Conservation (phyloP, 1,284 basidiomycete genomes). For the Ustilago crameri region DNA sequence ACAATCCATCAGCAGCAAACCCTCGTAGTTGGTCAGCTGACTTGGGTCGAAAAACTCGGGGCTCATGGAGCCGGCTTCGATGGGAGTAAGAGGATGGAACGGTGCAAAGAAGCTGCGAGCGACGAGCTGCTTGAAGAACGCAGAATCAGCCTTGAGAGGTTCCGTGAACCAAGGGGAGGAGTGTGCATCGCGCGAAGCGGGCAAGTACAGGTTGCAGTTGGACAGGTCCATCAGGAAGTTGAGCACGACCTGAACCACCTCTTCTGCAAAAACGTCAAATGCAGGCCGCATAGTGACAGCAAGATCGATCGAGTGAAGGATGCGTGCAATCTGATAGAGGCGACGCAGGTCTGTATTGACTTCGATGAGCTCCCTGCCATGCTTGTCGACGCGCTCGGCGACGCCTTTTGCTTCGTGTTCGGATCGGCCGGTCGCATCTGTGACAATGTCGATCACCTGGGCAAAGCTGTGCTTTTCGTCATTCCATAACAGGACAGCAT, state of each 20-base stretch:
- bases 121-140: conserved; percentile 53
- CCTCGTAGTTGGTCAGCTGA: conserved; percentile 59
- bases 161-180: conserved; percentile 23
- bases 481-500: conserved; percentile 89
- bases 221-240: conserved; percentile 61
- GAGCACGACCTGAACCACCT: conserved; percentile 74
- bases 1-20: conserved; percentile 61
- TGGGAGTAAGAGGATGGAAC: conserved; percentile 45
- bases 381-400: conserved; percentile 79
- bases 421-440: conserved; percentile 52
- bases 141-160: conserved; percentile 47
- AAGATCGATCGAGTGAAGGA: conserved; percentile 87
- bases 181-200: conserved; percentile 11
- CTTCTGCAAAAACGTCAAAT: conserved; percentile 89
- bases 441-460: conserved; percentile 79
- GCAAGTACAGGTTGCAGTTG: conserved; percentile 56
- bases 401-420: conserved; percentile 73
- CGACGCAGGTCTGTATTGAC: conserved; percentile 77
- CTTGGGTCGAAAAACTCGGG: conserved; percentile 58
- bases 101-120: conserved; percentile 49
- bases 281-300: conserved; percentile 89
- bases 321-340: conserved; percentile 82
- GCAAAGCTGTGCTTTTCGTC: conserved; percentile 96
- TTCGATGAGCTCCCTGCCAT: conserved; percentile 85
- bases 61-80: conserved; percentile 51